Conservation (phyloP, 2,329 filamentous ascomycete species). For the Neophaeococcomyces aloes region DNA sequence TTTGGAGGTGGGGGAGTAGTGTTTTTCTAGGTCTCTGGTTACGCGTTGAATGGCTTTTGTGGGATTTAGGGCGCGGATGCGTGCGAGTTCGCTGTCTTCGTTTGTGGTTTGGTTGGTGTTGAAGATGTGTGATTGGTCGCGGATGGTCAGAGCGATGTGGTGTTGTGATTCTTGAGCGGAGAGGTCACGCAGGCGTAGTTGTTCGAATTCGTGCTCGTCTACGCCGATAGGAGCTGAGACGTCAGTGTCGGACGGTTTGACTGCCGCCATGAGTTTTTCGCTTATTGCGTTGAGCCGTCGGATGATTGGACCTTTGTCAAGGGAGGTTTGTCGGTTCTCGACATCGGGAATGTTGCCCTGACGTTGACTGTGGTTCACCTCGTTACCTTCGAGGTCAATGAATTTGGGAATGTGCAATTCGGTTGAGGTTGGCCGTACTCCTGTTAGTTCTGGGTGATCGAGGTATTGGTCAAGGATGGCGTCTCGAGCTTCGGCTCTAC, state of each 20-base stretch:
- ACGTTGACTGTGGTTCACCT: slow-evolving; percentile 82
- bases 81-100: slow-evolving; percentile 29
- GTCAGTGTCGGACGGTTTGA: slow-evolving; percentile 66
- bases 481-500: slow-evolving; percentile 61
- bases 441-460: slow-evolving; percentile 53
- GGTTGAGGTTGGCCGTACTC: slow-evolving; percentile 33
- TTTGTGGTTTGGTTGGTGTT: slow-evolving; percentile 34
- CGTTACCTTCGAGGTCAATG: slow-evolving; percentile 87
- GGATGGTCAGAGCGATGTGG: slow-evolving; percentile 74
- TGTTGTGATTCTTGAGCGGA: slow-evolving; percentile 62
- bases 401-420: slow-evolving; percentile 69
- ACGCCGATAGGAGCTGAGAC: slow-evolving; percentile 54
- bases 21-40: slow-evolving; percentile 10
- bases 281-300: slow-evolving; percentile 81
- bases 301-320: slow-evolving; percentile 76
- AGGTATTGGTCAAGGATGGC: slow-evolving; percentile 67
- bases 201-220: slow-evolving; percentile 62
- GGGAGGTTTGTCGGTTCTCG: slow-evolving; percentile 70
- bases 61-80: slow-evolving; percentile 17
- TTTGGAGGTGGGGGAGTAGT: slow-evolving; percentile 17
- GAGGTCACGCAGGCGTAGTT: slow-evolving; percentile 70
- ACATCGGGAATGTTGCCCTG: slow-evolving; percentile 79
- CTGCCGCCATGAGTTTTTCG: slow-evolving; percentile 84
- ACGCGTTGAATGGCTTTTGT: slow-evolving; percentile 17
- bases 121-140: slow-evolving; percentile 77